Base-by-base conservation (phyloP, 495 filamentous ascomycete species). In the Oleoguttula mirabilis region DNA sequence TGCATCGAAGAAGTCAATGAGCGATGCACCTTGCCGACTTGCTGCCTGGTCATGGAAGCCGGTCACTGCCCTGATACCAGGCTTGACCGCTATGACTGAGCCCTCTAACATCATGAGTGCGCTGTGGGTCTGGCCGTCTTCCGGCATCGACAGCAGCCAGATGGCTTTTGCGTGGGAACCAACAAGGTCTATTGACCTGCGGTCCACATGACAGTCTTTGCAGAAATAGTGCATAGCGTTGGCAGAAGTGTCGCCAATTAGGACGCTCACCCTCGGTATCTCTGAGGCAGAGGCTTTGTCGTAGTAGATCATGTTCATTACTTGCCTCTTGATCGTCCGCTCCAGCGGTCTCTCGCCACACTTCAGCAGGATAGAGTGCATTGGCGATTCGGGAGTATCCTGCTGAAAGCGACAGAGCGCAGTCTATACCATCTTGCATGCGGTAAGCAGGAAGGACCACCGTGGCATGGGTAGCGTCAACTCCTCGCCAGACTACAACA, bases 121-220 rank as follows among this genome's bases (percentile, higher is more conserved):
- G 36, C 64, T 66, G 19, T 63, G 60, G 23, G 64, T 67, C 50
- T 71, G 64, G 21, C 63, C 68, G 4, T 55, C 51, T 36, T 64
- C 59, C 0, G 71, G 71, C 68, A 75, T 73, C 32, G 61, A 63
- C 21, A 72, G 60, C 4, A 73, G 60, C 70, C 69, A 77, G 32
- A 77, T 75, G 2, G 73, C 76, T 47, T 75, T 71, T 10, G 71
- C 72, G 39, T 76, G 70, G 10, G 69, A 73, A 12, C 71, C 72
- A n/a, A 77, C 55, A 19, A 63, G 62, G 32, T 76, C 71, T 36
- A 76, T 69, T 5, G 60, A 55, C 38, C 63, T 58, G 32, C 71
- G 57, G 25, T 68, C 60, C 25, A 73, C 54, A 7, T 55, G 20
- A 40, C 70, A 58, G 23, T 69, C 61, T 17, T 60, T 55, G 42